phyloP scores from a whole-genome alignment of 441 rosid genomes.

The Gossypium davidsonii region DNA sequence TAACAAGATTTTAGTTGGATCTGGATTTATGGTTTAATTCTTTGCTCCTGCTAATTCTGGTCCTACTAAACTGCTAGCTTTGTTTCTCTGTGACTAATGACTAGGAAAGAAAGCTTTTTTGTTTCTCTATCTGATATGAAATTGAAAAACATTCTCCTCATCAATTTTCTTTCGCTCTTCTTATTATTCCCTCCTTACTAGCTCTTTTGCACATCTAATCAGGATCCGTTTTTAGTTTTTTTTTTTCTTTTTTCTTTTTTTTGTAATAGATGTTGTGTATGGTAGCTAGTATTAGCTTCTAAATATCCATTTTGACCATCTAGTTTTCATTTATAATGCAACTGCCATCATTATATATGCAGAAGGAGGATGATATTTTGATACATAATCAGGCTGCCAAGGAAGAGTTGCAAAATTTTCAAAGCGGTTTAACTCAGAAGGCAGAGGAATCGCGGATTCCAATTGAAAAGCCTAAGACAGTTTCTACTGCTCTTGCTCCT shows the following conservation, averaged over 20 bases:
- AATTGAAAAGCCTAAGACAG: neutral
- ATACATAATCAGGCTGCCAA: constrained; percentile 17
- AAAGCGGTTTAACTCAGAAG: constrained; percentile 9
- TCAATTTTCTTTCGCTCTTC: neutral
- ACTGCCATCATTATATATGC: neutral
- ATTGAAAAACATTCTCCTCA: neutral
- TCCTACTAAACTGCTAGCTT: neutral
- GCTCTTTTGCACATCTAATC: neutral
- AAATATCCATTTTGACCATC: neutral
- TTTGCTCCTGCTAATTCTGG: neutral
- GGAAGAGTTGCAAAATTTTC: constrained; percentile 16
- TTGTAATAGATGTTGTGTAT: neutral
- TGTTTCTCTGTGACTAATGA: neutral
- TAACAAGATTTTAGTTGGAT: neutral
- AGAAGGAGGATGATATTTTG: constrained; percentile 16
- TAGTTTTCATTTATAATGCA: neutral
- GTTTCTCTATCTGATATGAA: neutral
- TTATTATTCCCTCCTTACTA: neutral
- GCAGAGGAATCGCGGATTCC: neutral
- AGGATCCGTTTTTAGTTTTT: neutral
- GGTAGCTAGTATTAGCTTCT: neutral
- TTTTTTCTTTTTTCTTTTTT: neutral
- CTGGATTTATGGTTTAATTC: neutral
- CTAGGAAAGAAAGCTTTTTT: neutral
- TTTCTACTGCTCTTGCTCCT: neutral